A percentile compares a stretch with the other conserved stretches of the same genome.
Conservation (phyloP, 371 early-diverging fungal genomes). For the Mortierella sp. region DNA sequence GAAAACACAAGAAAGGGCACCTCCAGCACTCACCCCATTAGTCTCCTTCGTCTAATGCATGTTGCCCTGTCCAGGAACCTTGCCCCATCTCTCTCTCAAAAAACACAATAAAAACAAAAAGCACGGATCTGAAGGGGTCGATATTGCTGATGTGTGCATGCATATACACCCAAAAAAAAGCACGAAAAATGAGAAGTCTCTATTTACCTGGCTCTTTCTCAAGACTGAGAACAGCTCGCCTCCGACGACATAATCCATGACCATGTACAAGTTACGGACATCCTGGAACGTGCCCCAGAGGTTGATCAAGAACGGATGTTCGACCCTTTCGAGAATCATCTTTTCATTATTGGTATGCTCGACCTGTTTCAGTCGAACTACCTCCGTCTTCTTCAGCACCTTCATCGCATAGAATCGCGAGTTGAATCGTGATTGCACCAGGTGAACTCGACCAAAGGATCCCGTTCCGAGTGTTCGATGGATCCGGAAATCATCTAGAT, state of each 20-base stretch:
- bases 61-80: background rate
- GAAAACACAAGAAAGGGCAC: too few species aligned
- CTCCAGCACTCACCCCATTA: background rate
- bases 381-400: conserved; percentile 93
- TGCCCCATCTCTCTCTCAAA: background rate
- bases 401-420: conserved; percentile 96
- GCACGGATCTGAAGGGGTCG: conserved; percentile 1
- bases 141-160: too few species aligned
- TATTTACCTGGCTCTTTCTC: conserved; percentile 75
- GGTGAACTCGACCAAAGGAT: conserved; percentile 98
- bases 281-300: conserved; percentile 94
- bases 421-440: conserved; percentile 82
- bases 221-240: conserved; percentile 94
- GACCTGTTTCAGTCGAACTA: conserved; percentile 95
- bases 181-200: too few species aligned
- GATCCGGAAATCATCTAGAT: conserved; percentile 75
- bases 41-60: too few species aligned
- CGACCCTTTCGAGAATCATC: conserved; percentile 86
- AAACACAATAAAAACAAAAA: background rate
- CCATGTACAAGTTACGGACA: conserved; percentile 84
- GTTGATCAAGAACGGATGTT: conserved; percentile 95
- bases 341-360: conserved; percentile 98
- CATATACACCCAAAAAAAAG: too few species aligned
- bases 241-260: conserved; percentile 95
- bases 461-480: conserved; percentile 95